Conservation (phyloP, 2,329 filamentous ascomycete genomes). For the Pestalotiopsis sp. region DNA sequence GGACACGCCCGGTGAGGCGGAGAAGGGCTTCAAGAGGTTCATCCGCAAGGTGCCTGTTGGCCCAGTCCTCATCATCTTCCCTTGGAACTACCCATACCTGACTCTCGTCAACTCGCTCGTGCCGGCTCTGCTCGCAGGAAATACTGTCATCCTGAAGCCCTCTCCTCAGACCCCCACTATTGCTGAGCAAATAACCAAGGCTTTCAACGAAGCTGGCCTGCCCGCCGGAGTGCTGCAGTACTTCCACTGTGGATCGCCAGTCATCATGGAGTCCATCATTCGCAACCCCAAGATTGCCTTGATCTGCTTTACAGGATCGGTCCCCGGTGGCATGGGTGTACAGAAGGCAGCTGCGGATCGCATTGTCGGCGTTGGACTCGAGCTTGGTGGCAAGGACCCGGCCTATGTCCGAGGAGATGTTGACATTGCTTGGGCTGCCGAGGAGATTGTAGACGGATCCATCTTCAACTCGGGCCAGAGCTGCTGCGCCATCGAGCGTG, state of each 20-base stretch:
- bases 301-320: constrained; percentile 93
- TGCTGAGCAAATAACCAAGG: constrained; percentile 77
- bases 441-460: constrained; percentile 93
- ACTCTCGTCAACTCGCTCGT: constrained; percentile 91
- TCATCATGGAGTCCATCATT: constrained; percentile 76
- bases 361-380: constrained; percentile 82
- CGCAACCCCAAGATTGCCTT: constrained; percentile 75
- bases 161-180: constrained; percentile 94
- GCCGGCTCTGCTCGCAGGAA: constrained; percentile 86
- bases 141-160: constrained; percentile 91
- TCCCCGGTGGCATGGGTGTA: constrained; percentile 82
- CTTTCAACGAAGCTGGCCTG: constrained; percentile 80
- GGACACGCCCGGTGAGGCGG: constrained; percentile 79
- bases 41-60: constrained; percentile 88
- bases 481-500: constrained; percentile 88
- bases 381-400: constrained; percentile 93
- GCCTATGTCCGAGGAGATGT: constrained; percentile 87
- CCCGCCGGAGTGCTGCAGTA: constrained; percentile 85
- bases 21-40: constrained; percentile 88
- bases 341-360: constrained; percentile 84
- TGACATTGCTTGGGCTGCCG: constrained; percentile 86
- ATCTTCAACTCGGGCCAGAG: constrained; percentile 99
- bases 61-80: constrained; percentile 85
- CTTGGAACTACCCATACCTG: constrained; percentile 97
- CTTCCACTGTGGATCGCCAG: constrained; percentile 84